Base-by-base conservation (phyloP, 108 stramenopile genomes). In the Cyclotella baltica region DNA sequence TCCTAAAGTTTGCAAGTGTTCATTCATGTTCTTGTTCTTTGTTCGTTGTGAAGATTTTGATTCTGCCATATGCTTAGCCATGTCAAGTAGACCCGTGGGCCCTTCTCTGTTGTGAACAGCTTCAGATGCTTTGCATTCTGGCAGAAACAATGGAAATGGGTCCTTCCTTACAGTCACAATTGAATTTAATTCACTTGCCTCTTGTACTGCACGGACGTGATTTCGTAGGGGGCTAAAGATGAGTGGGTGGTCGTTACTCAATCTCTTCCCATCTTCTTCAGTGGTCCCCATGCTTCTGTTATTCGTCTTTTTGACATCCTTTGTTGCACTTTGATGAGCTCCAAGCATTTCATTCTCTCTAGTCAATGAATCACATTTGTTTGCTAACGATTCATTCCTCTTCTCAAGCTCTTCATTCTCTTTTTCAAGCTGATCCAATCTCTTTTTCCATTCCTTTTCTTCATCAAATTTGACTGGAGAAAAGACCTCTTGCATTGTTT, bases 181-280 rank as follows among this genome's bases (percentile, higher is more conserved):
- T 11, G 68, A 70, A 70, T 77, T 70, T 31, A 62, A 63, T 38
- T 70, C 68, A 25, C 65, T 58, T 18, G 77, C 29, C 23, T 70
- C 77, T 22, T 70, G 77, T 4, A 77, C 77, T 23, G 66, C 61
- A 55, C 56, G 67, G 37, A 62, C 55, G 35, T 77, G 77, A 27
- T 70, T 77, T 63, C 69, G 55, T 35, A 77, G 50, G 35, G 77
- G 77, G 23, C 43, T 70, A 0, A 25, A 34, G 2, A 77, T 70
- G 19, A 77, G 68, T 27, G 77, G 77, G 48, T 77, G 77, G 18
- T 76, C 75, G 0, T 75, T 61, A n/a, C 37, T 35, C 30, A 37
- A 53, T 34, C 66, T 58, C 75, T 67, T 67, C 33, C 61, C 61
- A 30, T 20, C 23, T 25, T 31, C 22, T 34, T n/a, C 25, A 15